phyloP scores from a whole-genome alignment of 208 protist species.

The Borovskyia barvae region DNA sequence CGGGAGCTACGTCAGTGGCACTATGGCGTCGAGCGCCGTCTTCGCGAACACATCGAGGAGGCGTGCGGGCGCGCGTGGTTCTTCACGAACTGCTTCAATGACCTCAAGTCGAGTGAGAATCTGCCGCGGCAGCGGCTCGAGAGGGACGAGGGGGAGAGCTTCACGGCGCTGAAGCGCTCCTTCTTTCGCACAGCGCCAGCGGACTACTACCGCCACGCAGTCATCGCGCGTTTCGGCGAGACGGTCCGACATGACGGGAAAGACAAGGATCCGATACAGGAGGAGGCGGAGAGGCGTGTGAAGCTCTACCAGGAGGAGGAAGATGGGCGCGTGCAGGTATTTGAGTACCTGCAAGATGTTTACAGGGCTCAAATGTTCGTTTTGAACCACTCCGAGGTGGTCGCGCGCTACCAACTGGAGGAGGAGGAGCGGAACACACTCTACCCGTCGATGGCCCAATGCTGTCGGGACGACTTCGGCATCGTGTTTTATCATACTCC shows the following conservation, averaged over 20 bases:
- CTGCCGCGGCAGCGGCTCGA: conserved; percentile 40
- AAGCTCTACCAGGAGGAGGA: conserved; percentile 36
- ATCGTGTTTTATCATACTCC: conserved; percentile 46
- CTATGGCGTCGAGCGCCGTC: conserved; percentile 45
- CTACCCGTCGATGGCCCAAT: conserved; percentile 25
- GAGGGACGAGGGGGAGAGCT: conserved; percentile 50
- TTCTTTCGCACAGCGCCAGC: conserved; percentile 58
- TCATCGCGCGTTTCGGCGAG: conserved; percentile 40
- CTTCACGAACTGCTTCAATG: conserved; percentile 38
- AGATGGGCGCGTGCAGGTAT: conserved; percentile 29
- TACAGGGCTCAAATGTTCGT: conserved; percentile 59
- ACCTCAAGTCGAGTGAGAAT: conserved; percentile 30
- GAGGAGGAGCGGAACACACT: conserved; percentile 36
- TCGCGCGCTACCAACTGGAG: conserved; percentile 49
- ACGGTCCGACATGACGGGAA: not conserved
- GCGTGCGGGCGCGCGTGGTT: conserved; percentile 46
- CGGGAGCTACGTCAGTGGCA: conserved; percentile 71
- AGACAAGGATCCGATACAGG: conserved; percentile 29
- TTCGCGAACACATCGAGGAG: conserved; percentile 51
- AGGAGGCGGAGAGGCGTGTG: conserved; percentile 31
- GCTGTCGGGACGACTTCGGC: conserved; percentile 48
- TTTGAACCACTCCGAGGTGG: conserved; percentile 46
- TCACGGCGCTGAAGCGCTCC: conserved; percentile 30
- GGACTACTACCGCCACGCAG: conserved; percentile 58
- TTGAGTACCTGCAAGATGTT: conserved; percentile 58